Evolutionary conservation across 768 basidiomycete genomes (phyloP).

Genomic region (Podaxis sp.): DNA sequence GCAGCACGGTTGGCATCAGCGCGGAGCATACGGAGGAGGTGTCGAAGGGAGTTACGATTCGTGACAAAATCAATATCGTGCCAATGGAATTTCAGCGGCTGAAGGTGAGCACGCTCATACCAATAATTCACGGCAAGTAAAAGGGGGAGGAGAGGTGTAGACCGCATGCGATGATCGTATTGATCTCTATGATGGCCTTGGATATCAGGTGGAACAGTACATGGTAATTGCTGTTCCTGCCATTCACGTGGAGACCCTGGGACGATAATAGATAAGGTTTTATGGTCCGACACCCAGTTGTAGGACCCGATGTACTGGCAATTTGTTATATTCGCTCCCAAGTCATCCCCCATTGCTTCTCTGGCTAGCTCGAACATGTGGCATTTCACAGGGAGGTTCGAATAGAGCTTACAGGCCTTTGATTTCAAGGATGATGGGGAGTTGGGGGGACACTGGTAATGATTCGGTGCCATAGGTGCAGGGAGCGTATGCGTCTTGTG

Average conservation of each 20-base stretch:
- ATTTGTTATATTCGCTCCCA: conserved; percentile 33
- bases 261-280: conserved; percentile 49
- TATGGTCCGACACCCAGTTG: conserved; percentile 44
- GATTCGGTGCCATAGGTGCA: neutral
- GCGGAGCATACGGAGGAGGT: conserved; percentile 50
- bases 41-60: conserved; percentile 58
- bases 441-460: neutral
- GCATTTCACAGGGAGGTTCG: conserved; percentile 2
- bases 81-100: conserved; percentile 27
- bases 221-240: conserved; percentile 4
- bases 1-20: conserved; percentile 7
- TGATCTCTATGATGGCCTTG: conserved; percentile 7
- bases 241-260: conserved; percentile 31
- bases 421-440: neutral
- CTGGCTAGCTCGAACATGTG: neutral
- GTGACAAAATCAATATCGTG: conserved; percentile 41
- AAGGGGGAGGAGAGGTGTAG: conserved; percentile 11
- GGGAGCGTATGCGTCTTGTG: neutral
- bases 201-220: neutral
- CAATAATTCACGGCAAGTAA: conserved; percentile 12
- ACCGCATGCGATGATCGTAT: conserved; percentile 11
- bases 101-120: neutral
- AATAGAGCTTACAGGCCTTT: neutral
- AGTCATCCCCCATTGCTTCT: neutral
- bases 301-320: conserved; percentile 49